Evolutionary conservation across 169 alveolate species (phyloP).

Genomic region (Hepatocystis sp.): DNA sequence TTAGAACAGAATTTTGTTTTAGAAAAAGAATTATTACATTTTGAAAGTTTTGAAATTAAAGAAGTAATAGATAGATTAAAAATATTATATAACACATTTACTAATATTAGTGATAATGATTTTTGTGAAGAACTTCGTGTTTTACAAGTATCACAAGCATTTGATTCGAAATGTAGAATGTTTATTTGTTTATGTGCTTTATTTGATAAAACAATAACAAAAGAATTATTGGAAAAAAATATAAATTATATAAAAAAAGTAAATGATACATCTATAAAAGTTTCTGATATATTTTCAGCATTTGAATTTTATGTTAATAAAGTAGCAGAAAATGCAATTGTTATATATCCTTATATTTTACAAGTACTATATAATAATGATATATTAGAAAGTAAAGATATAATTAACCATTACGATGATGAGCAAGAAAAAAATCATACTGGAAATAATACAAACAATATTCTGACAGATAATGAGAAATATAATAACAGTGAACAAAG

Average conservation of each 20-base stretch:
- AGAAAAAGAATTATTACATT: constrained; percentile 79
- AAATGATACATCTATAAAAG: constrained; percentile 83
- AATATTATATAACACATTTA: constrained; percentile 73
- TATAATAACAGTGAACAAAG: constrained; percentile 74
- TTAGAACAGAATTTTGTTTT: constrained; percentile 66
- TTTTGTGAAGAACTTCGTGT: constrained; percentile 92
- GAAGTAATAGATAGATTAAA: constrained; percentile 89
- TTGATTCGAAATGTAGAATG: constrained; percentile 87
- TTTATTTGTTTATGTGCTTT: constrained; percentile 85
- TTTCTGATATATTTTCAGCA: constrained; percentile 85
- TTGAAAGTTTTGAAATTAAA: constrained; percentile 86
- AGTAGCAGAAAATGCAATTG: constrained; percentile 78
- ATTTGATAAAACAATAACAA: constrained; percentile 77
- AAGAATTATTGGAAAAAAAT: constrained; percentile 79
- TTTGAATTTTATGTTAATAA: constrained; percentile 86
- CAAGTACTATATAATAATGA: constrained; percentile 88
- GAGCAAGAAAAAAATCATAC: neutral
- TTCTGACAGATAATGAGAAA: constrained; percentile 26
- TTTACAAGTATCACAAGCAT: constrained; percentile 93
- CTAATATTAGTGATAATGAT: constrained; percentile 81
- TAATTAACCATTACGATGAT: constrained; percentile 81
- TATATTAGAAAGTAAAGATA: constrained; percentile 84
- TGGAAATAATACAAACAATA: too few species aligned
- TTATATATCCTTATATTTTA: constrained; percentile 86
- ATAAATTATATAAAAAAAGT: constrained; percentile 80